Evolutionary conservation across 1,139 yeast species (phyloP), one percentile per base, ranked within the genome.

Genomic region (Sugiyamaella grinbergsii): DNA sequence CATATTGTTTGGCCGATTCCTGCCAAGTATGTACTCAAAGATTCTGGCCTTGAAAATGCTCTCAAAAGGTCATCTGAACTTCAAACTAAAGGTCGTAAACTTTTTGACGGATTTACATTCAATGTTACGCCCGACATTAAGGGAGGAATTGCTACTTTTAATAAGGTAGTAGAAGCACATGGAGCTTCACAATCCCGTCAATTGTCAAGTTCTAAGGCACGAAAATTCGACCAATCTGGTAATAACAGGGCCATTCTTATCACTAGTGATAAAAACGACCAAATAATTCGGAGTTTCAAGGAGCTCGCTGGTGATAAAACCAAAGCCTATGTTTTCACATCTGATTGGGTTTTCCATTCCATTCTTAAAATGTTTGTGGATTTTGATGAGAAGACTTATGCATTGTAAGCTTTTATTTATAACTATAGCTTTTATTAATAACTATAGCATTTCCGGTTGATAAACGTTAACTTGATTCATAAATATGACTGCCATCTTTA

Each of bases 61-160:
- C 50, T 70, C 7, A 50, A 55, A 18, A 60, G 65, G 16, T 50
- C 54, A 2, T 26, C 41, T 16, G 22, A 39, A 11, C 33, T 52
- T 4, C 63, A 72, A 5, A 63, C 60, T 24, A 61, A 65, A 13
- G 58, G 56, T n/a, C 47, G 42, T 8, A 33, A 75, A 0, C 64
- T 71, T 2, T 82, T 86, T 58, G 58, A 67, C 3, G 78, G 73
- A 0, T 59, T 76, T 29, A 65, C 67, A 2, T 71, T 90, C 54
- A 83, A 84, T 59, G 68, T 89, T 2, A 77, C 88, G 0, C 64
- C 78, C 1, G 81, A 80, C 47, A 72, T 85, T 29, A 79, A 81
- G n/a, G 95, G 94, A 23, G 90, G 94, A 0, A 68, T 74, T 2
- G 78, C 77, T 0, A 77, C 82, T 1, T 77, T 88, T 22, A 73